Conservation (phyloP, 345 rosid species). For the Conringia planisiliqua region DNA sequence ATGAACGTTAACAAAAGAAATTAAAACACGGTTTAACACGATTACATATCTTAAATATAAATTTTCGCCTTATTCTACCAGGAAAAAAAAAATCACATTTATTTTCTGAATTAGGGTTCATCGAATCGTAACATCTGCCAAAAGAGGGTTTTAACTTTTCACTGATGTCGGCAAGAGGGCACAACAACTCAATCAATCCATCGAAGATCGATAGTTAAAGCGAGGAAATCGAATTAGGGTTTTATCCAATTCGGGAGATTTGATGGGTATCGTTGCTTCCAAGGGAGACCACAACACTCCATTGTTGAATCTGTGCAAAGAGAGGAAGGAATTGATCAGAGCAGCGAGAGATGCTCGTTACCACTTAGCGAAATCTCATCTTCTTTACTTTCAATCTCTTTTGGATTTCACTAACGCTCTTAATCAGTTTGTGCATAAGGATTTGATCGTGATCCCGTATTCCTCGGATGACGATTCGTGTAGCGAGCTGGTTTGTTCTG, state of each 20-base stretch:
- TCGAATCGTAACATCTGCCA: constrained; percentile 12
- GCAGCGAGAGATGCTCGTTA: constrained; percentile 31
- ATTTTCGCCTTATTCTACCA: not conserved
- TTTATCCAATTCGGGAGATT: not conserved
- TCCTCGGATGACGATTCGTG: constrained; percentile 23
- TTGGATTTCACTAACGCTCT: constrained; percentile 25
- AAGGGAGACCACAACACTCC: constrained; percentile 25
- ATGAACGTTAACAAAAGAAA: not conserved
- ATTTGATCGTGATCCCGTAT: constrained; percentile 15
- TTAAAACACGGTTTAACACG: not conserved
- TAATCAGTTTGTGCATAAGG: constrained; percentile 30
- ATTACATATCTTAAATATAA: not conserved
- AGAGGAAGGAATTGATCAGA: constrained; percentile 36
- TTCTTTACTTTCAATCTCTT: constrained; percentile 33
- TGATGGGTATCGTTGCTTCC: constrained; percentile 24
- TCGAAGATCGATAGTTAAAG: not conserved
- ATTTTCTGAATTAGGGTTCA: constrained; percentile 6
- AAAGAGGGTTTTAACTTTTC: not conserved
- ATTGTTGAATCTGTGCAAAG: constrained; percentile 37
- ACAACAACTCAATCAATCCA: constrained; percentile 1
- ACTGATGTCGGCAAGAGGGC: too few relatives aligned
- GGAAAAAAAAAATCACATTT: not conserved
- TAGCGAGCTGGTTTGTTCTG: constrained; percentile 20
- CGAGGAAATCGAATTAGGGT: constrained; percentile 11
- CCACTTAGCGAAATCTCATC: constrained; percentile 31